phyloP scores from a whole-genome alignment of 495 filamentous ascomycete genomes.

The Lasiosphaeria miniovina region DNA sequence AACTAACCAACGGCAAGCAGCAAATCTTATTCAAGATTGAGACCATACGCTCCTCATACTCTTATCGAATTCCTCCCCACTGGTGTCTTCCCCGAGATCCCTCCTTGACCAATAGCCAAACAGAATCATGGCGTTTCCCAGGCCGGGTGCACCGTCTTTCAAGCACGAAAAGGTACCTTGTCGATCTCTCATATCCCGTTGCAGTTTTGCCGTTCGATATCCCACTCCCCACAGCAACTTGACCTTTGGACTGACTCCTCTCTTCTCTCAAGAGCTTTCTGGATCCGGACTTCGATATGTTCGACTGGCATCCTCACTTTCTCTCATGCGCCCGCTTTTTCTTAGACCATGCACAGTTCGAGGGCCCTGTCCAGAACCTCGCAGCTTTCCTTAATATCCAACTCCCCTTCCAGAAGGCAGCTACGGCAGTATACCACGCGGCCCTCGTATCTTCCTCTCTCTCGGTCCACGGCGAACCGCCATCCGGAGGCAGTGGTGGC shows the following conservation, averaged over 20 bases:
- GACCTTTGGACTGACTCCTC: not conserved
- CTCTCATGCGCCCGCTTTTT: conserved; percentile 92
- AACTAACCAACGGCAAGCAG: too few relatives aligned
- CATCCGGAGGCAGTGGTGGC: too few relatives aligned
- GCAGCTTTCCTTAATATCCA: conserved; percentile 88
- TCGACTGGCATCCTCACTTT: conserved; percentile 92
- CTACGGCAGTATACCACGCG: conserved; percentile 32
- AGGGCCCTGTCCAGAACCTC: conserved; percentile 75
- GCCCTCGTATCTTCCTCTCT: conserved; percentile 21
- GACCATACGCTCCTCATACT: too few relatives aligned
- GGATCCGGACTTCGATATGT: conserved; percentile 66
- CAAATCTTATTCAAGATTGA: too few relatives aligned
- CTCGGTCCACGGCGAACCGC: conserved; percentile 10
- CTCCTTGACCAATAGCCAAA: not conserved
- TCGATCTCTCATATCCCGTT: not conserved
- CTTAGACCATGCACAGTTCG: conserved; percentile 87
- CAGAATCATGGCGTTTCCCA: conserved; percentile 25
- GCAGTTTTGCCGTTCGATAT: too few relatives aligned
- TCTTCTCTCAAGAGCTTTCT: conserved; percentile 31
- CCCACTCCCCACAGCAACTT: too few relatives aligned
- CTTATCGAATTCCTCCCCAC: not conserved
- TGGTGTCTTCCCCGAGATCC: not conserved
- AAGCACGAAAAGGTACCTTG: conserved; percentile 31
- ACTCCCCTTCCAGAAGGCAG: conserved; percentile 62
- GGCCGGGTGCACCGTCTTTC: conserved; percentile 20